Conservation (phyloP, 2,329 filamentous ascomycete genomes). For the Aureobasidium sp. region DNA sequence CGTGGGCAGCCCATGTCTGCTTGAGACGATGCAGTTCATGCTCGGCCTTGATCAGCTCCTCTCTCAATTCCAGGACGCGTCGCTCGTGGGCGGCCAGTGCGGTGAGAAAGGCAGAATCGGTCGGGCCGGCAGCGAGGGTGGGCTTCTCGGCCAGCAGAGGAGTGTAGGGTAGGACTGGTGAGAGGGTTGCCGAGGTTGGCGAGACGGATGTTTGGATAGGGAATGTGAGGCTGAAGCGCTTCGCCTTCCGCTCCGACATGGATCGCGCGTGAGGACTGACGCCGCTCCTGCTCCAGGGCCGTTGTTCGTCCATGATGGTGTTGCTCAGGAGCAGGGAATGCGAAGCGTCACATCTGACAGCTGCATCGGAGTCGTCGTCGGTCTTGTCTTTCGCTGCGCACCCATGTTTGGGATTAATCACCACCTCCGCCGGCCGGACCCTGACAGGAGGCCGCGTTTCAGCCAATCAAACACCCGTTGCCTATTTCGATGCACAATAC, state of each 20-base stretch:
- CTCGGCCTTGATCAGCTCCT: constrained; percentile 82
- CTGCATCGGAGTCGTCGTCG: not conserved
- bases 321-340: constrained; percentile 1
- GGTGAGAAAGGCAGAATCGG: constrained; percentile 60
- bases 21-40: constrained; percentile 69
- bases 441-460: not conserved
- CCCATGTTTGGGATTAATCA: not conserved
- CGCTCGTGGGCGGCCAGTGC: constrained; percentile 89
- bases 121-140: constrained; percentile 45
- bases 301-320: not conserved
- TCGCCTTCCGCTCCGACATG: constrained; percentile 21
- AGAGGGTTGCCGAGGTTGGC: constrained; percentile 30
- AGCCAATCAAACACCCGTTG: not conserved
- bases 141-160: constrained; percentile 22
- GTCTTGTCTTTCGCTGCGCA: not conserved
- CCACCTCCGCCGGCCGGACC: not conserved
- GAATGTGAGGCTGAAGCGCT: constrained; percentile 44
- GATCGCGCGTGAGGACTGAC: not conserved
- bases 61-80: constrained; percentile 79
- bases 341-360: not conserved
- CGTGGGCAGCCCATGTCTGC: constrained; percentile 72
- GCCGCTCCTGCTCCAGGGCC: constrained; percentile 2
- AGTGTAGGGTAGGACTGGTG: constrained; percentile 21
- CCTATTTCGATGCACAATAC: not conserved
- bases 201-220: constrained; percentile 36